Base-by-base conservation (phyloP, 495 filamentous ascomycete species). In the Sabuloglossum arenarium region DNA sequence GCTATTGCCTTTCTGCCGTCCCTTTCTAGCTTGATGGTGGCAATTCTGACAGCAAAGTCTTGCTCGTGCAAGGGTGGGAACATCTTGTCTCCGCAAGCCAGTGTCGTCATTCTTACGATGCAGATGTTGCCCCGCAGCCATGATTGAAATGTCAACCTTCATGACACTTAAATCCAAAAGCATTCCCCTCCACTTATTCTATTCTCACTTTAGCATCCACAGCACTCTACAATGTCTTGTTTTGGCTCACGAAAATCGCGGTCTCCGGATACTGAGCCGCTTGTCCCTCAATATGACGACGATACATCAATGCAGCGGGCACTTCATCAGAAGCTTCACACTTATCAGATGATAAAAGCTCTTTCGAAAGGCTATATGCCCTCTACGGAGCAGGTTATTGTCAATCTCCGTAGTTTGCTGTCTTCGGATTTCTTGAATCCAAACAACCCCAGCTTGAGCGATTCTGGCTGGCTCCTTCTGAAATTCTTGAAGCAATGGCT, bases 291-390 rank as follows among this genome's bases (percentile, higher is more conserved):
- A 59, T 94, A 95, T 69, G 74, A 81, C 59, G 82, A 91, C 66
- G 85, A 89, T 60, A 94, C 88, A 9, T 67, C 74, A 24, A 72
- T 86, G 52, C 87, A 95, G 72, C 75, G 82, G 31, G 70, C 75
- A 53, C 71, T 89, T 45, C 86, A 88, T 62, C 79, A 84, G 64
- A 95, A 94, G 70, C 74, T 95, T 57, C 90, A 94, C 68, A 80
- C 79, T 56, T 95, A 94, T 65, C 88, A 94, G 70, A 91, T 94
- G 86, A 59, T 85, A 29, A 77, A 86, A 47, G 90, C 90, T 58
- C 66, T 97, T 16, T 76, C 78, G 16, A 79, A 88, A 59, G 90
- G 90, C 1, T 95, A 81, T 68, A 88, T 95, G 84, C 90, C 90
- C 25, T 86, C 84, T 1, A 95, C 82, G 9, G 86, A 94, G 60